phyloP scores from a whole-genome alignment of 139 green algal genomes.

The Astrephomene gubernaculifera region DNA sequence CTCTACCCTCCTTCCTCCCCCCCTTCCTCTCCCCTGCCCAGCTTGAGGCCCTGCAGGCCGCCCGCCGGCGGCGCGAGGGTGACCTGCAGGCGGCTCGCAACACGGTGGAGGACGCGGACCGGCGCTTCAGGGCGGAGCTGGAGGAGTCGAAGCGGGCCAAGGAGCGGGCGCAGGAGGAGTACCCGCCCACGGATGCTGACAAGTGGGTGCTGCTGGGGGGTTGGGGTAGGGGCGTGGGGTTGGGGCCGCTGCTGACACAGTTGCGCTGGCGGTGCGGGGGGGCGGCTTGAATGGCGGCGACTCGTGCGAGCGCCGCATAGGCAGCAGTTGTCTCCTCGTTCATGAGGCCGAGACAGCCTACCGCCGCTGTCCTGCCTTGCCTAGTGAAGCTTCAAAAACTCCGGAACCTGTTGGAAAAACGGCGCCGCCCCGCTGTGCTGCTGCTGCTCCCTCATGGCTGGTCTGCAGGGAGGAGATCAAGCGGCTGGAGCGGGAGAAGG shows the following conservation, averaged over 20 bases:
- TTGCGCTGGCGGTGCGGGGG: too few species aligned
- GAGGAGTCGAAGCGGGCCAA: slow-evolving; percentile 4
- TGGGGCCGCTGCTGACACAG: too few species aligned
- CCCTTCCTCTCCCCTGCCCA: neutral
- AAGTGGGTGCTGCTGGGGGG: neutral
- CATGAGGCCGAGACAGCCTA: too few species aligned
- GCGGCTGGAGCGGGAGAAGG: neutral
- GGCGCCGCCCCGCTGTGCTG: neutral
- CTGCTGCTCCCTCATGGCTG: neutral
- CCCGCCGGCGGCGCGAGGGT: neutral
- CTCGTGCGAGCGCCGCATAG: too few species aligned
- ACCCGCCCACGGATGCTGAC: neutral
- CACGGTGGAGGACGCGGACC: neutral
- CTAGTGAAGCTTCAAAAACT: too few species aligned
- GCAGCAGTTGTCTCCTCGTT: too few species aligned
- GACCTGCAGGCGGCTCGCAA: neutral
- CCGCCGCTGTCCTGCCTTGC: too few species aligned
- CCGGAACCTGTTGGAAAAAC: too few species aligned
- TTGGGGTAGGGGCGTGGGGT: too few species aligned
- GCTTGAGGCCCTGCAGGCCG: slow-evolving; percentile 22
- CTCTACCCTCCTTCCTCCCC: neutral
- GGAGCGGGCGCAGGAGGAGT: neutral
- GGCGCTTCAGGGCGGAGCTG: slow-evolving; percentile 10
- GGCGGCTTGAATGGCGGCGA: too few species aligned
- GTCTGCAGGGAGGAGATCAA: slow-evolving; percentile 48